Conservation (phyloP, 441 rosid species). For the Francoa sonchifolia region DNA sequence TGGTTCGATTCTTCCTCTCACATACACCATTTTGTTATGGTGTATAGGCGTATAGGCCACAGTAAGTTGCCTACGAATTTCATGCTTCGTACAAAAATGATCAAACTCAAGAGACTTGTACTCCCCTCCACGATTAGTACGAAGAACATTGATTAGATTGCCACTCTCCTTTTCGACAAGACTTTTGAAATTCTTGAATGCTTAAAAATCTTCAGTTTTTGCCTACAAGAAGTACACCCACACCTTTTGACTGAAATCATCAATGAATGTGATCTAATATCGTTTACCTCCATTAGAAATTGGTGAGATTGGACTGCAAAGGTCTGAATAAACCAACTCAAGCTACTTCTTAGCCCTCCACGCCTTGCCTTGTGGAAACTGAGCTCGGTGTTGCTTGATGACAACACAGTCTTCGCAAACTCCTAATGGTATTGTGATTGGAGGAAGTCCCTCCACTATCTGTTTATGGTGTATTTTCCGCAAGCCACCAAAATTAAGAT, state of each 20-base stretch:
- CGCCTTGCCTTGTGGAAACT: not conserved
- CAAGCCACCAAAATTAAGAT: not conserved
- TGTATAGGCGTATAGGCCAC: not conserved
- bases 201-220: not conserved
- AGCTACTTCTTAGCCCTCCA: not conserved
- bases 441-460: not conserved
- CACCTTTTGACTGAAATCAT: not conserved
- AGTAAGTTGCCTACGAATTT: not conserved
- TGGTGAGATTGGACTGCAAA: not conserved
- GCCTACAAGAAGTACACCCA: constrained; percentile 1
- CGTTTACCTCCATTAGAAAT: not conserved
- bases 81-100: not conserved
- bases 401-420: constrained; percentile 1
- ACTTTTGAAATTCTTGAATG: not conserved
- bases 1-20: not conserved
- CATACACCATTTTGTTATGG: constrained; percentile 1
- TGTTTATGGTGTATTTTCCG: not conserved
- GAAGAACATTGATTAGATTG: not conserved
- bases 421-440: not conserved
- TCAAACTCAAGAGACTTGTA: constrained; percentile 1
- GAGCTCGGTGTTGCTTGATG: not conserved
- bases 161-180: constrained; percentile 2
- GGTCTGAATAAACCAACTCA: not conserved
- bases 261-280: not conserved
- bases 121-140: not conserved